phyloP scores from a whole-genome alignment of 768 basidiomycete genomes.

The Suillus clintonianus region DNA sequence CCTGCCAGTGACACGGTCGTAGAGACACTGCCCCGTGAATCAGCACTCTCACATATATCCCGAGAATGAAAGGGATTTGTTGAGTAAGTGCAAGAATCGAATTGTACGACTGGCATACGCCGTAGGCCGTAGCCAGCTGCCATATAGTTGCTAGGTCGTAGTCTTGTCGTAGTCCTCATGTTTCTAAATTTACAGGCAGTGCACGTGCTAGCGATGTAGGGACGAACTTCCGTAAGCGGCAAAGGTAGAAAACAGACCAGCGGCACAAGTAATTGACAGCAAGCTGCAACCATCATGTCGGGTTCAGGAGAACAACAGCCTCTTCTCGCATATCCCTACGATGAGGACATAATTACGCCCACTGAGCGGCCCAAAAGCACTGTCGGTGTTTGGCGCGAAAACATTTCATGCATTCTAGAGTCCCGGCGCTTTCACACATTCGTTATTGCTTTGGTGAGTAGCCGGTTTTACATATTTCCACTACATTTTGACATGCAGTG shows the following conservation, averaged over 20 bases:
- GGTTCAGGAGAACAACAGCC: constrained; percentile 48
- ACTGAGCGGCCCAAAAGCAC: constrained; percentile 6
- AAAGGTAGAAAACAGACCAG: not conserved
- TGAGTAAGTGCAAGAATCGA: not conserved
- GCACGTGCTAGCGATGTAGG: not conserved
- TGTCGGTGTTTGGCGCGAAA: constrained; percentile 28
- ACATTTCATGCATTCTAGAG: constrained; percentile 52
- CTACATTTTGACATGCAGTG: constrained; percentile 9
- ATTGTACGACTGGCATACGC: not conserved
- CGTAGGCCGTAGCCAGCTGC: not conserved
- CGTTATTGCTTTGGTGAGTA: constrained; percentile 59
- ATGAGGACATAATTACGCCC: constrained; percentile 14
- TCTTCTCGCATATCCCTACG: constrained; percentile 39
- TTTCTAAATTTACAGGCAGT: not conserved
- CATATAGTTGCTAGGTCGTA: no score
- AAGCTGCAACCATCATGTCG: constrained; percentile 30
- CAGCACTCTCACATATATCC: not conserved
- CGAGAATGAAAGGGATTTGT: not conserved
- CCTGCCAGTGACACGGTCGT: not conserved
- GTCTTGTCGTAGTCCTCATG: not conserved
- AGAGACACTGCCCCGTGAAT: not conserved
- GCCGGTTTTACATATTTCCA: constrained; percentile 18
- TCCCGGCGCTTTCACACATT: constrained; percentile 52
- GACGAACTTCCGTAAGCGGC: not conserved
- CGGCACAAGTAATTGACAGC: not conserved